These are phyloP conservation scores for Sonneratia caseolaris DNA, from an alignment of 345 rosid species.

Conservation along the genomic window DNA sequence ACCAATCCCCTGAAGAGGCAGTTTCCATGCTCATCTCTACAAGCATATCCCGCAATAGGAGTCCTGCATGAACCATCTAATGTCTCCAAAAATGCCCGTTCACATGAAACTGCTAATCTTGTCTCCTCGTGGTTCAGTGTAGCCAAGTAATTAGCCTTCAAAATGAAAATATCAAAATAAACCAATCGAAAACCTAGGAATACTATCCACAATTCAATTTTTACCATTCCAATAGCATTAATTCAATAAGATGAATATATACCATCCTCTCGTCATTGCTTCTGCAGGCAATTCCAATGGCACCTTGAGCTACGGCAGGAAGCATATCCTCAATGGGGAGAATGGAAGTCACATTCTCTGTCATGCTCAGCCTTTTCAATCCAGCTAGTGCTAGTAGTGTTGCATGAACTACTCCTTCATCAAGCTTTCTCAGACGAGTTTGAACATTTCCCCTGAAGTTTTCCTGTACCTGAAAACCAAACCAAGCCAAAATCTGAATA, in stretches of 20 bases:
- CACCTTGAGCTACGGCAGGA: slow-evolving; percentile 99
- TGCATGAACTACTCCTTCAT: slow-evolving; percentile 77
- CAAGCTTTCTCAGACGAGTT: slow-evolving; percentile 79
- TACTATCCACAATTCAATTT: not conserved
- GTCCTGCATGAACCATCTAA: slow-evolving; percentile 97
- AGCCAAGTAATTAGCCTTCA: slow-evolving; percentile 66
- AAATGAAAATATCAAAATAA: not conserved
- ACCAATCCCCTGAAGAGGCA: slow-evolving; percentile 85
- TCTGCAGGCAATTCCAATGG: slow-evolving; percentile 95
- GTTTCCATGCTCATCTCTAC: slow-evolving; percentile 58
- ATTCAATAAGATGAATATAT: slow-evolving; percentile 3
- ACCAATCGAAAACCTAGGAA: not conserved
- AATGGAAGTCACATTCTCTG: slow-evolving; percentile 66
- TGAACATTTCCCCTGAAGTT: slow-evolving; percentile 96
- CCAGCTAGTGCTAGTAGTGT: slow-evolving; percentile 95
- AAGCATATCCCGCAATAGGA: slow-evolving; percentile 94
- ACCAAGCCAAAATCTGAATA: slow-evolving; percentile 10
- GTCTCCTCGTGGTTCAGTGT: slow-evolving; percentile 91
- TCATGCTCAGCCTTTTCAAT: slow-evolving; percentile 82
- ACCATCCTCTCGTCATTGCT: slow-evolving; percentile 81
- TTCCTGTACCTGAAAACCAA: slow-evolving; percentile 55
- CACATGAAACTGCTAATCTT: slow-evolving; percentile 80
- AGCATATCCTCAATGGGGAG: slow-evolving; percentile 88
- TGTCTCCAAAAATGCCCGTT: slow-evolving; percentile 75
- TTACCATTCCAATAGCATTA: not conserved